Base-by-base conservation (phyloP, 192 early-diverging fungal species). In the Oehlia diaphana region DNA sequence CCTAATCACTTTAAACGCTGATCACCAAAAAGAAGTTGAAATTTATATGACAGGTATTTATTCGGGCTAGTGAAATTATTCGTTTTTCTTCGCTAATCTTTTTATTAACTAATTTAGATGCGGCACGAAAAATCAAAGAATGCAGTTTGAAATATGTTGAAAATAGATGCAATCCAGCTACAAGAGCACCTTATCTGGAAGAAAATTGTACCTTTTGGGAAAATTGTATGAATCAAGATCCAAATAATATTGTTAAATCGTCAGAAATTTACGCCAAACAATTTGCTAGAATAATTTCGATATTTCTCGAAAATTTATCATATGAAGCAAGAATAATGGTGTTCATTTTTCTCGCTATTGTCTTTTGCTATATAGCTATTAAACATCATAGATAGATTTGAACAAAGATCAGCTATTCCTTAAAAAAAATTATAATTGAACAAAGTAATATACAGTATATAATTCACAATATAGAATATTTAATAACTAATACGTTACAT, bases 171-270 rank as follows among this genome's bases (percentile, higher is more conserved):
- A 39, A 42, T 23, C 37, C 68, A 44, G 39, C 8, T 16, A 70
- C 21, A n/a, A 33, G 68, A 44, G 37, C 39, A 9, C 68, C 68
- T 35, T 42, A 39, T 39, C 39, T 70, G 68, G 68, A 70, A 70
- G 39, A 70, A 9, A 70, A 44, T 70, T 70, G 68, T 47, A 44
- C 68, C 2, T 35, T 42, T 42, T 70, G 68, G 68, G 68, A 39
- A 39, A 42, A n/a, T 39, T 70, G 68, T 70, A 70, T 39, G 31
- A n/a, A 39, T 9, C 37, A n/a, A 47, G 39, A 70, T 70, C 68
- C 68, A 39, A 9, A 44, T 4, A 70, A 70, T 70, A n/a, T 9
- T 39, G 37, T 70, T 21, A 42, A 16, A 21, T n/a, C 14, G 21
- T 5, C 37, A n/a, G 68, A 70, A 70, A 21, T 70, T 14, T 39